Base-by-base conservation (phyloP, 106 monocot species). In the Dendrobium chrysotoxum region DNA sequence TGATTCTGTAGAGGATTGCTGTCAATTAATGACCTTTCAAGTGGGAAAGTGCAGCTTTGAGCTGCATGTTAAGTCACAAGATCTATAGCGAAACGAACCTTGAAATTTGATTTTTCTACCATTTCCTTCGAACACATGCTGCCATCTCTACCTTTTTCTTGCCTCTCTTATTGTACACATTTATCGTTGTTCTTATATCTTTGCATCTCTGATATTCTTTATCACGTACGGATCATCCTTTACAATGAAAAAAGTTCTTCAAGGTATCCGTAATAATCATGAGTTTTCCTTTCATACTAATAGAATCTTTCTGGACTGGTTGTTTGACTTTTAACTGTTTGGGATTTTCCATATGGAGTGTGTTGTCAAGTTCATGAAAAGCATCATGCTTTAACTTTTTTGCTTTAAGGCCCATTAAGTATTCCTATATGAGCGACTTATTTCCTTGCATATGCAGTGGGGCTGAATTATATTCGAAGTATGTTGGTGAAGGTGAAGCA, bases 401-500 rank as follows among this genome's bases (percentile, higher is more conserved):
- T 15, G 3, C 47, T 76, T 76, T 76, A 12, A 28, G 10, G 76
- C 15, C 38, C 12, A 26, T 50, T 40, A 46, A 47, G 46, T 76
- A 40, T 65, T 80, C 16, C 71, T 83, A 72, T 83, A 38, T 75
- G 74, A 15, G 16, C 57, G 20, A 39, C 31, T 73, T 75, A 30
- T 67, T 44, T 66, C 15, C 40, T 39, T 75, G 7, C 26, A 77
- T 75, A 28, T 87, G 72, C 86, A 98, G 97, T 79, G 90, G 91
- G 81, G 95, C 94, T 77, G 95, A 98, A 30, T 77, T 98, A 74
- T 91, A 95, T 82, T 92, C 92, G n/a, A 95, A 95, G 88, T 93
- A 92, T 85, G 94, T 97, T 86, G 96, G 96, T 25, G 96, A 97
- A 84, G 97, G 97, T n/a, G 97, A 97, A 83, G 92, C 90, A 75